A percentile compares a stretch with the other conserved stretches of the same genome.
These are phyloP conservation scores for Acer yangbiense DNA, from an alignment of 345 rosid genomes.

Conservation along the genomic window DNA sequence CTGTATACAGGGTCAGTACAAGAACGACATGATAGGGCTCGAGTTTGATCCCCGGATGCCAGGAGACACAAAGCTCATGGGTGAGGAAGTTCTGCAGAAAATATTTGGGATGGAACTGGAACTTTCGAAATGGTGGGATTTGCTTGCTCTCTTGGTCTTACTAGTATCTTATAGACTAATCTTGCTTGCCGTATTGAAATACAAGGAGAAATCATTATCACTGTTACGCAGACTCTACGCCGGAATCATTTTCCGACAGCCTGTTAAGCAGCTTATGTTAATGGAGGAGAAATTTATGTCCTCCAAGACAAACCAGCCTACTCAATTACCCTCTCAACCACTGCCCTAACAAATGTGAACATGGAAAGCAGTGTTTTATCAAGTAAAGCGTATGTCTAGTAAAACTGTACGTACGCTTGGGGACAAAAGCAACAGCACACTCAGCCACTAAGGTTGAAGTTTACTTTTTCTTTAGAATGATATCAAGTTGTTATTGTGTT, in stretches of 20 bases:
- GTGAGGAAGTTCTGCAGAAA: conserved; percentile 32
- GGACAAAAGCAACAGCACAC: too few species aligned
- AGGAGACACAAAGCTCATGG: conserved; percentile 39
- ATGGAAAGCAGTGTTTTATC: neutral
- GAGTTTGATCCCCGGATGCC: conserved; percentile 40
- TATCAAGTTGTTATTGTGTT: too few species aligned
- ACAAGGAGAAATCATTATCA: conserved; percentile 15
- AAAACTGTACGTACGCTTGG: too few species aligned
- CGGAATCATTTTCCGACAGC: neutral
- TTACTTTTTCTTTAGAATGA: too few species aligned
- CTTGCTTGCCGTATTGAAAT: conserved; percentile 31
- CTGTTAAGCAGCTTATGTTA: neutral
- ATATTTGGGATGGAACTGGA: conserved; percentile 32
- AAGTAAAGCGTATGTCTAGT: neutral
- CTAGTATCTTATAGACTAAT: conserved; percentile 24
- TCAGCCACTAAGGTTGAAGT: too few species aligned
- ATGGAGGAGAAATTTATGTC: too few species aligned
- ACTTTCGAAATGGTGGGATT: conserved; percentile 44
- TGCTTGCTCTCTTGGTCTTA: conserved; percentile 32
- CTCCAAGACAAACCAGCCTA: too few species aligned
- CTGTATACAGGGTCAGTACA: conserved; percentile 43
- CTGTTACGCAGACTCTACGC: neutral
- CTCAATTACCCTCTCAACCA: too few species aligned
- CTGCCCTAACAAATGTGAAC: too few species aligned
- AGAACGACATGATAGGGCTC: conserved; percentile 48